phyloP scores from a whole-genome alignment of 2,329 filamentous ascomycete genomes.

The Penicillium concentricum region DNA sequence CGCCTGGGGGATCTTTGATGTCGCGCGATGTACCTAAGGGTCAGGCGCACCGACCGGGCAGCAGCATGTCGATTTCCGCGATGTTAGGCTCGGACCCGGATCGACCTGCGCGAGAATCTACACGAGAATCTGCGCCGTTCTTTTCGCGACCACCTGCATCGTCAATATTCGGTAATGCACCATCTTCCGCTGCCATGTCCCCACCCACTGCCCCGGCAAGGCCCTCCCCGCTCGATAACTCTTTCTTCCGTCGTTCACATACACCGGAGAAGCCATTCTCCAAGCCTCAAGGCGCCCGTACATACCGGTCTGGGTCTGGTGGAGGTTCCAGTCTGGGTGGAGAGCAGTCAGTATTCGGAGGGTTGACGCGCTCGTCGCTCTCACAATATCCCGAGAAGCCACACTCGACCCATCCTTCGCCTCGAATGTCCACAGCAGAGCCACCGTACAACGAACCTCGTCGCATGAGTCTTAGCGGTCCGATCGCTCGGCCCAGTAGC shows the following conservation, averaged over 20 bases:
- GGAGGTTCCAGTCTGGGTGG: constrained; percentile 26
- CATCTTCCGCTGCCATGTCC: constrained; percentile 43
- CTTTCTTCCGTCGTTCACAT: constrained; percentile 64
- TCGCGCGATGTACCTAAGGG: constrained; percentile 57
- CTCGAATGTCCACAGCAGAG: constrained; percentile 36
- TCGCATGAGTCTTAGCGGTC: constrained; percentile 46
- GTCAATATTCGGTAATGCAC: constrained; percentile 35
- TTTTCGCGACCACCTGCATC: constrained; percentile 47
- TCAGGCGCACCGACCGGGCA: constrained; percentile 56
- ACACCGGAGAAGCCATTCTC: constrained; percentile 68
- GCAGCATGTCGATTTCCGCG: constrained; percentile 73
- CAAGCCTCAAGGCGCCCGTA: constrained; percentile 40
- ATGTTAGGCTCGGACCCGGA: constrained; percentile 61
- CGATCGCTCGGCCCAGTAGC: constrained; percentile 44
- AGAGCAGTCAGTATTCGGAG: constrained; percentile 36
- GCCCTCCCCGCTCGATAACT: constrained; percentile 58
- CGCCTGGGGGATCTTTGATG: constrained; percentile 40
- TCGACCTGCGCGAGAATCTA: constrained; percentile 46
- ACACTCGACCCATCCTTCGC: constrained; percentile 35
- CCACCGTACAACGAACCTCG: constrained; percentile 35
- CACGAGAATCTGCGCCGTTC: constrained; percentile 45
- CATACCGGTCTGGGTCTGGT: constrained; percentile 40
- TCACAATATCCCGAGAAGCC: constrained; percentile 39
- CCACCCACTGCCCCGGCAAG: constrained; percentile 43
- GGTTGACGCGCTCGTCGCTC: constrained; percentile 29